phyloP scores from a whole-genome alignment of 306 rosid species.

The Ammopiptanthus mongolicus region DNA sequence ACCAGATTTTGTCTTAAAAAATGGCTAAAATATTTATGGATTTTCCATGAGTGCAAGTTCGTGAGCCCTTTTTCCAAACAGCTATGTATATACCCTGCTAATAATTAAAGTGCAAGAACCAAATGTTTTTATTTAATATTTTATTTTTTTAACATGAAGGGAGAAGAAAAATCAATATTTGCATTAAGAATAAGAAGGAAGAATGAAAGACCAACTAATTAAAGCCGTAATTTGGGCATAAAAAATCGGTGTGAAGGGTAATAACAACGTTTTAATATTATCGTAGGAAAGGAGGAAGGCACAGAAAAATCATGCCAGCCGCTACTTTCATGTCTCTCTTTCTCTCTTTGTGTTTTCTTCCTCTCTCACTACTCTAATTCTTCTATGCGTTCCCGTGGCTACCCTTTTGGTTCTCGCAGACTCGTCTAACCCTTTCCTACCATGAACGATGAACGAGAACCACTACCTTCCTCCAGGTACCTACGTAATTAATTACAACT shows the following conservation, averaged over 20 bases:
- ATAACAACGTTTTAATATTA: not conserved
- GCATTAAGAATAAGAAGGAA: not conserved
- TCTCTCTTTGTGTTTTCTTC: slow-evolving; percentile 9
- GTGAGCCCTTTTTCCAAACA: not conserved
- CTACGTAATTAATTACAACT: not conserved
- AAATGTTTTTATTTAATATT: not conserved
- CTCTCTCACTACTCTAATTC: slow-evolving; percentile 9
- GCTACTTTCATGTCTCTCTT: slow-evolving; percentile 22
- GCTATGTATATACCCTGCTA: not conserved
- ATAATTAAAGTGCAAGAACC: no score
- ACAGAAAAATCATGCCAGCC: slow-evolving; percentile 48
- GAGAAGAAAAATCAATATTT: not conserved
- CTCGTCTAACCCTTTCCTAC: slow-evolving; percentile 21
- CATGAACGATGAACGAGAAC: slow-evolving; percentile 27
- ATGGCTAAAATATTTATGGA: no score
- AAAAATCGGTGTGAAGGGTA: slow-evolving; percentile 32
- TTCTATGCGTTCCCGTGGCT: not conserved
- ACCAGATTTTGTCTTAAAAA: no score
- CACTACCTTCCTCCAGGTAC: slow-evolving; percentile 43
- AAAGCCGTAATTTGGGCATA: slow-evolving; percentile 42
- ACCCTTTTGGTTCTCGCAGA: slow-evolving; percentile 22
- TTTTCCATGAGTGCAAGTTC: not conserved
- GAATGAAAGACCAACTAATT: not conserved
- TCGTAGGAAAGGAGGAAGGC: slow-evolving; percentile 13
- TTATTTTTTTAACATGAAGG: not conserved